These are phyloP conservation scores for Suillus variegatus DNA, from an alignment of 768 basidiomycete species.

Conservation along the genomic window DNA sequence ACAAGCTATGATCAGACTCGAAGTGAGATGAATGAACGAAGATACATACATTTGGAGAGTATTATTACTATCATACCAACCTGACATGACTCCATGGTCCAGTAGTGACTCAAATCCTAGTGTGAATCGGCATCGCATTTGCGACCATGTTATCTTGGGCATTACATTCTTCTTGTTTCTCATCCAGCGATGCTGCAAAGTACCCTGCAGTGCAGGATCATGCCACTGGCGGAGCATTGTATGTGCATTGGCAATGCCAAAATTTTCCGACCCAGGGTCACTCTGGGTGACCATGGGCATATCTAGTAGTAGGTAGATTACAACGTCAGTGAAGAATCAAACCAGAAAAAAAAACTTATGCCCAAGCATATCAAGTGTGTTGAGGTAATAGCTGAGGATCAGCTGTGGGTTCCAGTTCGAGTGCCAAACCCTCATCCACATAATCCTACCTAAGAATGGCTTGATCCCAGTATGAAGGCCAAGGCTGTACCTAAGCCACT, in stretches of 20 bases:
- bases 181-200: slow-evolving; percentile 44
- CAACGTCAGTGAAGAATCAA: not conserved
- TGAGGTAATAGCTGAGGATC: slow-evolving; percentile 38
- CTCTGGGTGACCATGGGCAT: slow-evolving; percentile 45
- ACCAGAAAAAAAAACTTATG: slow-evolving; percentile 19
- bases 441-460: slow-evolving; percentile 32
- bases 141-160: slow-evolving; percentile 44
- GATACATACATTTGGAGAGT: not conserved
- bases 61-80: not conserved
- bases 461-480: slow-evolving; percentile 29
- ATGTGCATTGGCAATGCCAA: slow-evolving; percentile 46
- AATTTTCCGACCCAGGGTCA: slow-evolving; percentile 45
- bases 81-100: slow-evolving; percentile 25
- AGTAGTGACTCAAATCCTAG: slow-evolving; percentile 40
- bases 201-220: slow-evolving; percentile 39
- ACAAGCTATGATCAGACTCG: too few species aligned
- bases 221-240: slow-evolving; percentile 39
- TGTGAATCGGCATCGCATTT: slow-evolving; percentile 27
- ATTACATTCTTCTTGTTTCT: slow-evolving; percentile 40
- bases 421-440: slow-evolving; percentile 46
- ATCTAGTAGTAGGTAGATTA: not conserved
- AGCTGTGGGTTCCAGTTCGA: slow-evolving; percentile 39
- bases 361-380: slow-evolving; percentile 21
- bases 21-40: slow-evolving; percentile 15
- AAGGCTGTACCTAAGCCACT: too few species aligned